Conservation (phyloP, 805 yeast genomes). For the Maudiozyma barnettii region DNA sequence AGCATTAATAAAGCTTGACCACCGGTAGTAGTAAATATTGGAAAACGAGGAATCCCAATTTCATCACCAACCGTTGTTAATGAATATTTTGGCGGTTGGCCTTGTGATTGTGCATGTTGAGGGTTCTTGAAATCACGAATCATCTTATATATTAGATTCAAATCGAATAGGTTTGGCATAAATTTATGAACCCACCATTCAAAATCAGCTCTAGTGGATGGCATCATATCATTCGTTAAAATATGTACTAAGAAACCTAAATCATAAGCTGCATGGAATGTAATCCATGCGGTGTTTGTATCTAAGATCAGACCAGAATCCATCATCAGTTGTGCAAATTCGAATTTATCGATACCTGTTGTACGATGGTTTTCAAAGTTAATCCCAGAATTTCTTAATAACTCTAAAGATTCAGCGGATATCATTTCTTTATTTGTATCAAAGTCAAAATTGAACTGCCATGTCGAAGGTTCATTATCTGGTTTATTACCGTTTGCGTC, state of each 20-base stretch:
- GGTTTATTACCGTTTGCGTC: conserved; percentile 64
- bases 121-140: conserved; percentile 20
- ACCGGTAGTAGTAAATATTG: conserved; percentile 47
- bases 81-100: conserved; percentile 16
- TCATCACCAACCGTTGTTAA: conserved; percentile 63
- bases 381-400: conserved; percentile 71
- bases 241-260: conserved; percentile 79
- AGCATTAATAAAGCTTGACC: conserved; percentile 55
- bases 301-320: conserved; percentile 80
- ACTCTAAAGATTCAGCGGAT: conserved; percentile 73
- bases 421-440: conserved; percentile 75
- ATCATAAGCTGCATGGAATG: conserved; percentile 92
- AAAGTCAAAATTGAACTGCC: conserved; percentile 92
- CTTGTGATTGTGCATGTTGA: conserved; percentile 12
- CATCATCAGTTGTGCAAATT: conserved; percentile 75
- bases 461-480: conserved; percentile 61
- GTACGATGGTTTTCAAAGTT: conserved; percentile 66
- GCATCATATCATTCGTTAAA: conserved; percentile 66
- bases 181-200: conserved; percentile 57
- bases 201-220: conserved; percentile 71
- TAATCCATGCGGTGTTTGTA: conserved; percentile 64
- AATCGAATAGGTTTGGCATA: conserved; percentile 78
- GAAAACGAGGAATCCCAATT: conserved; percentile 52
- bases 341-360: conserved; percentile 68
- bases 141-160: conserved; percentile 45